Evolutionary conservation across 1,284 basidiomycete species (phyloP).

Genomic region (Melampsora medusae): DNA sequence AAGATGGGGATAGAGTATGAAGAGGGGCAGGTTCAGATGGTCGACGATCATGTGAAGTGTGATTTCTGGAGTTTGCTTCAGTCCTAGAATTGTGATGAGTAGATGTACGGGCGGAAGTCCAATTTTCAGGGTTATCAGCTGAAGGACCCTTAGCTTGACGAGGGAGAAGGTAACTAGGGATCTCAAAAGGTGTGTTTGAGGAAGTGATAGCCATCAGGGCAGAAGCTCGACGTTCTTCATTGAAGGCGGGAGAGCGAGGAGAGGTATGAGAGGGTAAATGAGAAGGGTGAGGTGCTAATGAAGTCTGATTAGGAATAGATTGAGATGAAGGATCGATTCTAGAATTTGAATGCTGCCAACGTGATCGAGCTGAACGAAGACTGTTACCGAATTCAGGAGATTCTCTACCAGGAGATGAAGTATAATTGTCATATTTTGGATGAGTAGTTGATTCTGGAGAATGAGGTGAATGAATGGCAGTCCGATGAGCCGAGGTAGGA

Average conservation of each 20-base stretch:
- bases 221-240: conserved; percentile 25
- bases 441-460: conserved; percentile 30
- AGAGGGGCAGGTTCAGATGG: conserved; percentile 25
- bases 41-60: conserved; percentile 15
- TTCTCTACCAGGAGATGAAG: conserved; percentile 25
- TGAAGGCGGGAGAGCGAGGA: conserved; percentile 18
- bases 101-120: conserved; percentile 19
- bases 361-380: conserved; percentile 16
- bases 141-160: conserved; percentile 10
- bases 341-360: conserved; percentile 31
- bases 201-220: not conserved
- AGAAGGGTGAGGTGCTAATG: conserved; percentile 22
- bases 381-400: conserved; percentile 24
- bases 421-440: conserved; percentile 15
- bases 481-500: not conserved
- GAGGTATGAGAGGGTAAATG: conserved; percentile 20
- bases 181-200: conserved; percentile 31
- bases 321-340: conserved; percentile 13
- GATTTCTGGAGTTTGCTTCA: conserved; percentile 8
- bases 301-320: conserved; percentile 12
- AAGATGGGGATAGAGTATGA: not conserved
- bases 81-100: conserved; percentile 9
- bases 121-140: conserved; percentile 27
- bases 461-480: conserved; percentile 29
- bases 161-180: conserved; percentile 15